Conservation (phyloP, 2,329 filamentous ascomycete genomes). For the Nothophaeocryptopus gaeumannii region DNA sequence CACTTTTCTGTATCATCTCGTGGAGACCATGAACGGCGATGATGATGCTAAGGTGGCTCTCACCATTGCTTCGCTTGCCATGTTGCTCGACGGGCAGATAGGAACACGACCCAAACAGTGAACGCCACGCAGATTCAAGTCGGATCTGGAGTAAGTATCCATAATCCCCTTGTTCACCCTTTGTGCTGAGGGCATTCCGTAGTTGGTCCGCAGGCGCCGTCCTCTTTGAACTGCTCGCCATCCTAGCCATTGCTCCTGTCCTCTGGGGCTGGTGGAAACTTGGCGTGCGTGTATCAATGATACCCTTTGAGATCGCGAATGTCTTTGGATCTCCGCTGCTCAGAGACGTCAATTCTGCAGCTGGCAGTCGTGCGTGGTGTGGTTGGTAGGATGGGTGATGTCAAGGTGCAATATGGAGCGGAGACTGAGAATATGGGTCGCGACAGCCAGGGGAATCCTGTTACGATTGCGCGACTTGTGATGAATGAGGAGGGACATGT, state of each 20-base stretch:
- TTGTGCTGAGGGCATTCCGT: not conserved
- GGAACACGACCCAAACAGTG: not conserved
- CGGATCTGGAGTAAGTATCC: not conserved
- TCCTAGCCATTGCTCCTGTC: slow-evolving; percentile 11
- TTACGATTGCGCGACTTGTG: not conserved
- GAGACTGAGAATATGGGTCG: not conserved
- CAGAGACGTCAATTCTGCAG: not conserved
- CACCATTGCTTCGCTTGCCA: slow-evolving; percentile 2
- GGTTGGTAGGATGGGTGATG: not conserved
- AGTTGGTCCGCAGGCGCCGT: slow-evolving; percentile 15
- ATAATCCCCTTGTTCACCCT: too few species aligned
- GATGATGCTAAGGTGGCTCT: not conserved
- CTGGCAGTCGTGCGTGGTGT: not conserved
- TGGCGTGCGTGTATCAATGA: not conserved
- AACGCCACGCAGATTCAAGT: not conserved
- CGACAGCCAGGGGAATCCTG: not conserved
- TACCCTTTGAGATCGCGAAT: not conserved
- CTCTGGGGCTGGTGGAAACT: slow-evolving; percentile 20
- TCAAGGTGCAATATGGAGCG: not conserved
- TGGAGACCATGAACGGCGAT: not conserved
- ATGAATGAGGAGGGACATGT: not conserved
- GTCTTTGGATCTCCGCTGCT: not conserved
- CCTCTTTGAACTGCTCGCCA: slow-evolving; percentile 8
- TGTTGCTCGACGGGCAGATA: slow-evolving; percentile 7
- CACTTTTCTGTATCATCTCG: slow-evolving; percentile 1